These are phyloP conservation scores for Plectranthus barbatus DNA, from an alignment of 257 asterid species.

Conservation along the genomic window DNA sequence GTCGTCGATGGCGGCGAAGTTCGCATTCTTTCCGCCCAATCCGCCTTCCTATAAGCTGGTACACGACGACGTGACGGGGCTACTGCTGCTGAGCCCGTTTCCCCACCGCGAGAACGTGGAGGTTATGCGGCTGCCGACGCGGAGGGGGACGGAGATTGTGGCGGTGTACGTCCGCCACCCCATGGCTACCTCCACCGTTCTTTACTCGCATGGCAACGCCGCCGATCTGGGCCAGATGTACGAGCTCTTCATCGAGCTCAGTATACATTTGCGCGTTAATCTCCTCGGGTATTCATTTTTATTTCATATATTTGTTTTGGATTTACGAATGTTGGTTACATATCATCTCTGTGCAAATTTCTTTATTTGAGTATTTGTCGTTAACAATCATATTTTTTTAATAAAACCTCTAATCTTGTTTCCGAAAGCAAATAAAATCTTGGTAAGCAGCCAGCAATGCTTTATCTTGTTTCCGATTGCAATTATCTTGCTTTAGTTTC, in stretches of 20 bases:
- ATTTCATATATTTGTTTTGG: neutral
- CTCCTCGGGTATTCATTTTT: constrained; percentile 65
- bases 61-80: constrained; percentile 66
- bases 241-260: constrained; percentile 83
- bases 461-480: neutral
- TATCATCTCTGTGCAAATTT: neutral
- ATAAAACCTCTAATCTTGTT: neutral
- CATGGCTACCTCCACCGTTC: constrained; percentile 75
- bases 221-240: constrained; percentile 99
- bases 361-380: neutral
- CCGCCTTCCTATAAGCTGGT: constrained; percentile 88
- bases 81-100: constrained; percentile 67
- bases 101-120: constrained; percentile 96
- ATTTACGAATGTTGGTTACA: neutral
- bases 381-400: neutral
- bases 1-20: constrained; percentile 98
- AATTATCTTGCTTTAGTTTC: neutral
- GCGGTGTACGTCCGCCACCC: constrained; percentile 82
- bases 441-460: neutral
- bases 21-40: constrained; percentile 91
- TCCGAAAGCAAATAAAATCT: neutral
- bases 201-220: constrained; percentile 96
- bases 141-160: constrained; percentile 82
- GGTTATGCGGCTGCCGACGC: constrained; percentile 66
- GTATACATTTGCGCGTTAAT: constrained; percentile 87